A percentile compares a stretch with the other conserved stretches of the same genome.
Conservation (phyloP, 768 basidiomycete genomes). For the Rhodocollybia butyracea region DNA sequence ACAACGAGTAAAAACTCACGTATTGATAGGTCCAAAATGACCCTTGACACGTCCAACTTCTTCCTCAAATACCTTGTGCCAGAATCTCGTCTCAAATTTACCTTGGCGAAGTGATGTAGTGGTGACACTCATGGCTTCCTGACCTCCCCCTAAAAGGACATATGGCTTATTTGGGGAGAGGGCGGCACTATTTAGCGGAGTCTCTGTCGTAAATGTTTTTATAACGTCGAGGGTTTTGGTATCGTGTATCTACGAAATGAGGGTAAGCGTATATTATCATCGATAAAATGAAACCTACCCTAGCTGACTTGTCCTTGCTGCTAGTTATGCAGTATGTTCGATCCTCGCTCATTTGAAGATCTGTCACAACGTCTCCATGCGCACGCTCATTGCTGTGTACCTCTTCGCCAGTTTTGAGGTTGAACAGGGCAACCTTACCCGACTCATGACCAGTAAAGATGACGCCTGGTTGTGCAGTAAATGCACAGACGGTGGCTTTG, state of each 20-base stretch:
- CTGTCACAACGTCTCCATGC: constrained; percentile 84
- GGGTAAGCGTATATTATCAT: neutral
- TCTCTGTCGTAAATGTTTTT: constrained; percentile 92
- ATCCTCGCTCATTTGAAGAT: constrained; percentile 88
- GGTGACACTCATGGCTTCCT: constrained; percentile 96
- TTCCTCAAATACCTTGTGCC: constrained; percentile 96
- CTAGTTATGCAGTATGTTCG: constrained; percentile 94
- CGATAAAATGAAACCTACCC: constrained; percentile 47
- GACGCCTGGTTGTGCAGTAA: constrained; percentile 70
- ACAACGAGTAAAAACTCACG: constrained; percentile 51
- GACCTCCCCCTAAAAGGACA: constrained; percentile 92
- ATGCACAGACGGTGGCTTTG: constrained; percentile 96
- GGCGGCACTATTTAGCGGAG: constrained; percentile 92
- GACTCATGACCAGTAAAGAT: constrained; percentile 96
- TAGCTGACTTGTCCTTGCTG: constrained; percentile 94
- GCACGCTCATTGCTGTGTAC: constrained; percentile 80
- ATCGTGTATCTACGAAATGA: constrained; percentile 65
- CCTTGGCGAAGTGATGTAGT: constrained; percentile 92
- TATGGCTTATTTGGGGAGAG: constrained; percentile 84
- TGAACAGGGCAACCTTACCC: constrained; percentile 91
- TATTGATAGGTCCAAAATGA: constrained; percentile 95
- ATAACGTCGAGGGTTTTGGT: constrained; percentile 85
- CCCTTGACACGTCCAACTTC: constrained; percentile 97
- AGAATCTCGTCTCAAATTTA: constrained; percentile 97
- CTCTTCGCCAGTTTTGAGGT: constrained; percentile 85